Percentiles rank a stretch among this genome's conserved stretches.
These are phyloP conservation scores for Lecanoromycetidae sp. DNA, from an alignment of 2,329 filamentous ascomycete genomes.

Conservation along the genomic window DNA sequence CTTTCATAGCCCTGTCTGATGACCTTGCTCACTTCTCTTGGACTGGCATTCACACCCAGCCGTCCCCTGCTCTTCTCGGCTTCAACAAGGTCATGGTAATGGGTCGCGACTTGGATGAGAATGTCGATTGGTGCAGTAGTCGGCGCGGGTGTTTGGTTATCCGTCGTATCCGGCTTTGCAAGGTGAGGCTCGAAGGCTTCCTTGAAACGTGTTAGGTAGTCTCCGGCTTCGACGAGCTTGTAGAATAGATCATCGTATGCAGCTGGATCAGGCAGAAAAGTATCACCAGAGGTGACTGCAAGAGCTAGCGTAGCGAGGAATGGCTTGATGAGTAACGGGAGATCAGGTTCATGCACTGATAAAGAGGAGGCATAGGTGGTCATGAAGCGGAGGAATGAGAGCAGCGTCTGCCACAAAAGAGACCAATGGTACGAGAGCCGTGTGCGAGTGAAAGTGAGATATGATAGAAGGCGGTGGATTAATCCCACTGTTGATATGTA, in stretches of 20 bases:
- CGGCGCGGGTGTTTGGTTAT: slow-evolving; percentile 18
- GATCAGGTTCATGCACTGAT: slow-evolving; percentile 45
- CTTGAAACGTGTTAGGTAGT: slow-evolving; percentile 69
- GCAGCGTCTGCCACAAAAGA: slow-evolving; percentile 79
- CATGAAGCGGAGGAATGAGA: slow-evolving; percentile 81
- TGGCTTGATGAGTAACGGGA: slow-evolving; percentile 61
- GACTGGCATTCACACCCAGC: slow-evolving; percentile 56
- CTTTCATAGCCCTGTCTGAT: slow-evolving; percentile 97
- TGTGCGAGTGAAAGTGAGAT: slow-evolving; percentile 69
- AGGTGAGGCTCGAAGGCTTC: slow-evolving; percentile 47
- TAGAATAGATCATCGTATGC: slow-evolving; percentile 97
- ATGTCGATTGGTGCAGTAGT: slow-evolving; percentile 65
- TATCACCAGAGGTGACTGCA: slow-evolving; percentile 64
- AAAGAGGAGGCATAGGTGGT: slow-evolving; percentile 75
- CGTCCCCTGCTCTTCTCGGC: slow-evolving; percentile 34
- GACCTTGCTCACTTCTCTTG: slow-evolving; percentile 70
- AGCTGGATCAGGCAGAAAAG: slow-evolving; percentile 74
- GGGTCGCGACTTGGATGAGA: slow-evolving; percentile 65
- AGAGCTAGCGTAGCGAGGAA: slow-evolving; percentile 65
- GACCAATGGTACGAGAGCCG: slow-evolving; percentile 87
- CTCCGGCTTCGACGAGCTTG: slow-evolving; percentile 87
- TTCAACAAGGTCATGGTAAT: slow-evolving; percentile 72
- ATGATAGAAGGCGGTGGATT: slow-evolving; percentile 68
- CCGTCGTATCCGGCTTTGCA: background rate
- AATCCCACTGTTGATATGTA: slow-evolving; percentile 73